Evolutionary conservation across 23 red algal genomes (phyloP), one percentile per base, ranked within the genome.

Genomic region (Cyanidium caldarium): DNA sequence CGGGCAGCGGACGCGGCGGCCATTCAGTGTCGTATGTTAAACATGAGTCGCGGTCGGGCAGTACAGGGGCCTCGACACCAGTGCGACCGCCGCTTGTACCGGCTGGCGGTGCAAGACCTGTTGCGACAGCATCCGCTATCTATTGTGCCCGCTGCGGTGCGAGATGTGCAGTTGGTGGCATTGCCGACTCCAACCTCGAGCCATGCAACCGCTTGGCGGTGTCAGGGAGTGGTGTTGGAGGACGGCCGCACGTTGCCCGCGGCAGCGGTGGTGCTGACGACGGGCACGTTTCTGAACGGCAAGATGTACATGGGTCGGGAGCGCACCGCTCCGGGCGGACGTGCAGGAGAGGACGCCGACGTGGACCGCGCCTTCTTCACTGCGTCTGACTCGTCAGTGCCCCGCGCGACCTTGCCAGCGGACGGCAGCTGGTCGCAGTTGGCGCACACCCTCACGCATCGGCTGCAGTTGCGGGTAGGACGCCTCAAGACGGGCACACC

Each of bases 231-330:
- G 17, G 26, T 26, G n/a, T 69, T 38, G 12, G 66, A 38, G 5
- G 66, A 69, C 66, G 44, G 69, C 30, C 1, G 36, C 38, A 26
- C 46, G 37, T 26, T 78, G 2, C 58, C n/a, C 19, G 75, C 83
- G 7, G 42, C 42, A 12, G 42, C 83, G 1, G 68, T 86, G 57
- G 73, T 86, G 30, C 56, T 86, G 28, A 86, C 83, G 0, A 73
- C 83, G 0, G 83, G 83, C 25, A 86, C 83, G 1, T 86, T 86
- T 68, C 65, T 86, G 67, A 86, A 86, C 69, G 83, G 83, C 14
- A 72, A 39, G 13, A 80, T 86, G 75, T 66, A 66, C 45, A 65
- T 73, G 20, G 83, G 83, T 39, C 13, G 34, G 12, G 39, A 29
- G 2, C 19, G 7, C n/a, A 61, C 51, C 5, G 51, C 21, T 14